These are phyloP conservation scores for Astrothelium subdiscretum DNA, from an alignment of 495 filamentous ascomycete genomes.

Conservation along the genomic window DNA sequence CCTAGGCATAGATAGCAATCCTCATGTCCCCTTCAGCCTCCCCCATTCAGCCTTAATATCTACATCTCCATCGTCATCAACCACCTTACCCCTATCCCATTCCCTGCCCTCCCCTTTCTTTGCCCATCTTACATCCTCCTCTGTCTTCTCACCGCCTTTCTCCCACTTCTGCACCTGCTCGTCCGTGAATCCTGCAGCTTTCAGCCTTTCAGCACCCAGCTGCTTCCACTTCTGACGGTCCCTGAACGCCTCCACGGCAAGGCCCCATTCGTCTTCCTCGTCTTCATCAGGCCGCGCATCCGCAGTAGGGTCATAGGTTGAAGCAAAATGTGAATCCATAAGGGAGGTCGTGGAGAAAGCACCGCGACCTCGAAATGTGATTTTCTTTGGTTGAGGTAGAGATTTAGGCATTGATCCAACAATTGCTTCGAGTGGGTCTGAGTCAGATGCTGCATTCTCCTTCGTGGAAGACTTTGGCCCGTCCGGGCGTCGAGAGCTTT, in stretches of 20 bases:
- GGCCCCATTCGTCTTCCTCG: constrained; percentile 63
- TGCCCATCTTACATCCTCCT: constrained; percentile 66
- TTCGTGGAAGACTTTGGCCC: background rate
- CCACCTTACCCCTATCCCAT: constrained; percentile 81
- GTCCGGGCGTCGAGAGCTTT: background rate
- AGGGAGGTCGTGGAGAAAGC: constrained; percentile 43
- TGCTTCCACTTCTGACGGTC: constrained; percentile 74
- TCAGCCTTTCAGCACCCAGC: constrained; percentile 64
- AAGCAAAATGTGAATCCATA: constrained; percentile 71
- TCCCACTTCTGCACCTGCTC: constrained; percentile 70
- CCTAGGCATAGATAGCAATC: background rate
- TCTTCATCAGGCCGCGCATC: constrained; percentile 53
- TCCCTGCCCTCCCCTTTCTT: constrained; percentile 71
- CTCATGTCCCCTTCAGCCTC: constrained; percentile 2
- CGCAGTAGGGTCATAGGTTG: constrained; percentile 60
- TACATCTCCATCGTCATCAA: constrained; percentile 51
- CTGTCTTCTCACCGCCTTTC: constrained; percentile 45
- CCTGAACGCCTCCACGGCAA: constrained; percentile 67
- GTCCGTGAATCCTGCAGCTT: constrained; percentile 68
- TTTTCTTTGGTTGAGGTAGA: constrained; percentile 20
- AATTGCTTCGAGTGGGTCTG: constrained; percentile 67
- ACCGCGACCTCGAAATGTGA: constrained; percentile 70
- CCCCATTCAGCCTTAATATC: constrained; percentile 35
- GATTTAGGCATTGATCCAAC: constrained; percentile 57
- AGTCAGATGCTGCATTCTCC: constrained; percentile 33